phyloP scores from a whole-genome alignment of 495 filamentous ascomycete genomes.

The Penicillium simplicissimum region DNA sequence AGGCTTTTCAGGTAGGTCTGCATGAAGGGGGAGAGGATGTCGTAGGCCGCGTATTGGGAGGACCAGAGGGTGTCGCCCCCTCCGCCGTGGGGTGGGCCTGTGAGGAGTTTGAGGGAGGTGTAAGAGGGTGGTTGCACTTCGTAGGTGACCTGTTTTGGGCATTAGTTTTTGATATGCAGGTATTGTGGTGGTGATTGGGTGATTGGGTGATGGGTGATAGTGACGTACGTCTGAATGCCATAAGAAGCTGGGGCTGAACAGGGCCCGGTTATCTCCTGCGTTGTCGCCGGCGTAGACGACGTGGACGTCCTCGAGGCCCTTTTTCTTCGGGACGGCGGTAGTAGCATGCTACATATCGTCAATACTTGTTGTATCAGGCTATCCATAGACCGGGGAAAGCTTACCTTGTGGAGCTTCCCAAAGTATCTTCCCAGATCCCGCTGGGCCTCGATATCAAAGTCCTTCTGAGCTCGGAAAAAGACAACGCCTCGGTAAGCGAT shows the following conservation, averaged over 20 bases:
- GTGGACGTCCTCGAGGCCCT: constrained; percentile 67
- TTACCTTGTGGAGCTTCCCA: constrained; percentile 62
- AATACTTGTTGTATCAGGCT: constrained; percentile 1
- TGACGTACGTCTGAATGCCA: constrained; percentile 62
- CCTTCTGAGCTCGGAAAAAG: constrained; percentile 68
- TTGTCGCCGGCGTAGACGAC: constrained; percentile 67
- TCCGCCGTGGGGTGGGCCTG: constrained; percentile 64
- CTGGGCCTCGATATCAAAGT: constrained; percentile 66
- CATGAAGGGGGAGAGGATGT: constrained; percentile 65
- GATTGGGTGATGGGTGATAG: not conserved
- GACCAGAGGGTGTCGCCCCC: constrained; percentile 78
- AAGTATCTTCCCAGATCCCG: constrained; percentile 66
- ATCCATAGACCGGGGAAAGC: not conserved
- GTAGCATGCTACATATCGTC: constrained; percentile 48
- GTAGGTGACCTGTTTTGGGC: constrained; percentile 59
- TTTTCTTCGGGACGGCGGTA: constrained; percentile 56
- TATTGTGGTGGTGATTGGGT: not conserved
- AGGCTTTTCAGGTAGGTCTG: constrained; percentile 70
- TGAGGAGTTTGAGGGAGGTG: constrained; percentile 68
- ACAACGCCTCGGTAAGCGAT: constrained; percentile 73
- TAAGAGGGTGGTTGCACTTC: constrained; percentile 79
- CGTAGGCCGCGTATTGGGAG: constrained; percentile 73
- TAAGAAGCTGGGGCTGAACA: constrained; percentile 52
- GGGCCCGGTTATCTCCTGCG: constrained; percentile 57
- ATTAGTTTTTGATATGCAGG: not conserved